Evolutionary conservation across 139 green algal species (phyloP), one percentile per base, ranked within the genome.

Genomic region (Closterium sp.): DNA sequence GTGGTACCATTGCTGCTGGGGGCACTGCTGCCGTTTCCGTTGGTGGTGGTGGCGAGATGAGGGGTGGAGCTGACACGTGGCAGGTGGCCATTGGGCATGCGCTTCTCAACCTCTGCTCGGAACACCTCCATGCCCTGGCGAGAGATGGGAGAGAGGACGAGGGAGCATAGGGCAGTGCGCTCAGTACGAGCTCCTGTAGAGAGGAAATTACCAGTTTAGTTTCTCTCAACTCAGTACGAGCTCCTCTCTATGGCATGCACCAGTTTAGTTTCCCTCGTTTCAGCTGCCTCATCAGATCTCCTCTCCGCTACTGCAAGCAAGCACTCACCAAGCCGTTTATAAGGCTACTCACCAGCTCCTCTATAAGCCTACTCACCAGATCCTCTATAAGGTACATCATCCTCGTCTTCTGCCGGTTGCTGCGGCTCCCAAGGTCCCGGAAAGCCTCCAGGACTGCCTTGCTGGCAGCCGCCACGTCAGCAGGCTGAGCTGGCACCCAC

Each of bases 341-440:
- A 70, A 70, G 45, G 10, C 45, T 38, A 38, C 32, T 38, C 32
- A 38, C 32, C 32, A 2, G 2, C 32, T 38, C 32, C 3, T 38
- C 32, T 38, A 38, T 38, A 38, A 38, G 11, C 45, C 45, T 4
- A 70, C 5, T 22, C 45, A 70, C 45, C 9, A 70, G 45, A 2
- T 70, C 45, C 45, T 99, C 98, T 42, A 99, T 96, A 91, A 99
- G 95, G 96, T 96, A 99, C 96, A 99, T 99, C 87, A 99, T 95
- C 6, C 98, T 96, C 0, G 97, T 95, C 95, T 99, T 98, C 93
- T 99, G 97, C 22, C 98, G 96, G 96, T 98, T 97, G 1, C 90
- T 95, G 31, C 98, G 96, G 0, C 94, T 92, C 29, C 98, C 98
- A 88, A 98, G 93, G 95, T 99, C 98, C 89, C 98, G 96, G 93